Conservation (phyloP, 306 rosid genomes). For the Nissolia schottii region DNA sequence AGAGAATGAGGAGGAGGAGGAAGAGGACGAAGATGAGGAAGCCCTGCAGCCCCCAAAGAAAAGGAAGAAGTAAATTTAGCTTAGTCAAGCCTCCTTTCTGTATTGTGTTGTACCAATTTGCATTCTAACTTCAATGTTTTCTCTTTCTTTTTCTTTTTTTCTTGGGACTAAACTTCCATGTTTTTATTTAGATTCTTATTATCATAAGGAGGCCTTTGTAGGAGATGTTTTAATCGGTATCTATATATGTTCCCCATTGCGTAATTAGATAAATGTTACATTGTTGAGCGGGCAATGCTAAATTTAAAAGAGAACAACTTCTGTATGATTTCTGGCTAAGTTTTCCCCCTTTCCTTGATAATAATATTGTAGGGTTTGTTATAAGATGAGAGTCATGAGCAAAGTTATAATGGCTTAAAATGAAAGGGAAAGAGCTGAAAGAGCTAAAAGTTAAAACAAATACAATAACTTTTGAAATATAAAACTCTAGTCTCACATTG, state of each 20-base stretch:
- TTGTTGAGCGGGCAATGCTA: conserved; percentile 34
- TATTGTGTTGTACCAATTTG: conserved; percentile 36
- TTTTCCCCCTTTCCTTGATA: neutral
- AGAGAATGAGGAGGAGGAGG: conserved; percentile 49
- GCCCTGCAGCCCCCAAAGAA: conserved; percentile 95
- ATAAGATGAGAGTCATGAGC: too few species aligned
- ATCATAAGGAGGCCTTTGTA: conserved; percentile 48
- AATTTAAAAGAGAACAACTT: conserved; percentile 19
- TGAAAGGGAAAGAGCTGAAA: too few species aligned
- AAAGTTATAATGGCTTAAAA: too few species aligned
- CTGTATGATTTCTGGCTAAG: conserved; percentile 10
- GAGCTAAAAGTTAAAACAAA: too few species aligned
- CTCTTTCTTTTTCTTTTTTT: neutral
- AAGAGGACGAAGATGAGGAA: conserved; percentile 76
- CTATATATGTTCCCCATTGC: conserved; percentile 47
- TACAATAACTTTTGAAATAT: too few species aligned
- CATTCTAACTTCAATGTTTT: conserved; percentile 44
- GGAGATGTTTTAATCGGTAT: conserved; percentile 45
- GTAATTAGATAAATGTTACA: conserved; percentile 51
- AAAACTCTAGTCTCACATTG: too few species aligned
- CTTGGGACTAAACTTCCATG: conserved; percentile 29
- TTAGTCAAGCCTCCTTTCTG: conserved; percentile 29
- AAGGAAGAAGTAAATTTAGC: conserved; percentile 70
- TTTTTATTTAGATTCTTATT: conserved; percentile 35
- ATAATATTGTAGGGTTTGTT: neutral